Conservation (phyloP, 768 basidiomycete species). For the Suillus subaureus region DNA sequence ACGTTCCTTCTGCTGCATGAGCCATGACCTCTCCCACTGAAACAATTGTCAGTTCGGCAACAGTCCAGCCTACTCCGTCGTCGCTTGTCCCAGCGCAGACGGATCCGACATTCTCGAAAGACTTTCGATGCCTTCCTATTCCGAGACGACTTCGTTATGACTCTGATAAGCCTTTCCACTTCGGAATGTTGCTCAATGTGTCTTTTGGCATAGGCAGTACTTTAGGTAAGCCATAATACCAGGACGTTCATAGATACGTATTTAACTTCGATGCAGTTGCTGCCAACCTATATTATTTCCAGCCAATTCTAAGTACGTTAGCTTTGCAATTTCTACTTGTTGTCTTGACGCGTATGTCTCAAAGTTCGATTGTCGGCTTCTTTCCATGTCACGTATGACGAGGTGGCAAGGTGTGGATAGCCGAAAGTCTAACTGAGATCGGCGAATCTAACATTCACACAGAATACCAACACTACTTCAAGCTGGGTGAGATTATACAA, state of each 20-base stretch:
- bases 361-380: constrained; percentile 38
- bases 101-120: too few relatives aligned
- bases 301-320: constrained; percentile 70
- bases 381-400: constrained; percentile 35
- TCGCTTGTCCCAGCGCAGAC: too few relatives aligned
- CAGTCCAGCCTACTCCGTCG: too few relatives aligned
- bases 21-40: background rate
- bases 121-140: constrained; percentile 44
- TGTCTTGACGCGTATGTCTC: background rate
- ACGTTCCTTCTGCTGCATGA: background rate
- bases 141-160: constrained; percentile 45
- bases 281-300: constrained; percentile 81
- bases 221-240: constrained; percentile 36
- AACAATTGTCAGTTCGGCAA: background rate
- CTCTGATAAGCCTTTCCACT: constrained; percentile 36
- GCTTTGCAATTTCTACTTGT: background rate
- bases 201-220: constrained; percentile 51
- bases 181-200: constrained; percentile 41
- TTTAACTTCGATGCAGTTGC: constrained; percentile 32
- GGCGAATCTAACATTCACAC: constrained; percentile 11
- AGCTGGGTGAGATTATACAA: constrained; percentile 49
- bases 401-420: constrained; percentile 33
- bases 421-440: background rate
- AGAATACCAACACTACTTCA: constrained; percentile 70
- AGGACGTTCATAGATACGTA: background rate